Base-by-base conservation (phyloP, 106 monocot species). In the Dioscorea dumetorum region DNA sequence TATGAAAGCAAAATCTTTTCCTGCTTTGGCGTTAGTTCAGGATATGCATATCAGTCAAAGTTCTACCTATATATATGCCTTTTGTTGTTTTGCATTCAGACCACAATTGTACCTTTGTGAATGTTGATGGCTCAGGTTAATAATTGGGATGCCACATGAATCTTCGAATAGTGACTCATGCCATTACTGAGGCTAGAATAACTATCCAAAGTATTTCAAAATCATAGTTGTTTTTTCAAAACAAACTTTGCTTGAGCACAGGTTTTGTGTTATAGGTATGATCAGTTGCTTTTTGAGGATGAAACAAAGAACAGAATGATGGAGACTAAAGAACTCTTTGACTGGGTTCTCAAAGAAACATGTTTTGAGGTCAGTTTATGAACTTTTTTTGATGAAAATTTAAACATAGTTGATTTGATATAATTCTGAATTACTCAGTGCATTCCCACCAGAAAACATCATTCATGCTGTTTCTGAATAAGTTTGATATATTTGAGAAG, bases 401-500 rank as follows among this genome's bases (percentile, higher is more conserved):
- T 54, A 54, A 18, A 13, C 15, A 18, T 3, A 54, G 15, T 54
- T 54, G 35, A 49, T 72, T 24, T 63, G 51, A 14, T 49, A 5
- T 8, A 22, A 58, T 34, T 35, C 56, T 67, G 50, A 77, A 24
- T 62, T 51, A 52, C 0, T 34, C n/a, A 16, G 4, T 35, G 69
- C 69, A 0, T 61, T 61, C 62, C 41, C 50, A 66, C 71, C 91
- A 95, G 95, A 95, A 95, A 81, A 88, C 91, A 33, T 95, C 95
- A 52, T 88, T 95, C 78, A 84, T 95, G 91, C 51, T 95, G 58
- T 91, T 95, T 65, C 88, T 95, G 14, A 95, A 95, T 57, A 95
- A 95, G 66, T 95, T 95, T 72, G 95, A 95, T 71, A 95, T 95
- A 57, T 95, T 95, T 69, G 93, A 93, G 74, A 89, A 81, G 74